Percentiles rank a stretch among this genome's conserved stretches.
Conservation (phyloP, 192 early-diverging fungal genomes). For the Coemansia aciculifera region DNA sequence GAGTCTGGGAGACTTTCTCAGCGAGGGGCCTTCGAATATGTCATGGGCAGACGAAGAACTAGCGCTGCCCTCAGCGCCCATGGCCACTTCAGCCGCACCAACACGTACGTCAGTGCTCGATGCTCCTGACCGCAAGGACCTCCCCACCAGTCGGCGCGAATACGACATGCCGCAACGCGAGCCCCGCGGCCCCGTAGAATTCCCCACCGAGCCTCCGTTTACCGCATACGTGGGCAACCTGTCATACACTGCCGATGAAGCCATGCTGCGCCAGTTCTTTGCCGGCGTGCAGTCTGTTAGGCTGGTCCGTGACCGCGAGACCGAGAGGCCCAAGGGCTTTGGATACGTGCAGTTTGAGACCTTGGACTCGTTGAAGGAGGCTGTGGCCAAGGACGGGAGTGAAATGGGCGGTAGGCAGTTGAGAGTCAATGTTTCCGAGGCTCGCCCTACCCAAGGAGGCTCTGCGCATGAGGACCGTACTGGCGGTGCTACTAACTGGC, state of each 20-base stretch:
- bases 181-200: slow-evolving; percentile 55
- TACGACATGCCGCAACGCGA: slow-evolving; percentile 13
- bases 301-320: slow-evolving; percentile 77
- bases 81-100: slow-evolving; percentile 14
- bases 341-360: slow-evolving; percentile 95
- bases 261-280: slow-evolving; percentile 75
- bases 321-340: slow-evolving; percentile 84
- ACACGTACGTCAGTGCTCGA: slow-evolving; percentile 36
- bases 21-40: slow-evolving; percentile 12
- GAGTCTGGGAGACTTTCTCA: slow-evolving; percentile 79
- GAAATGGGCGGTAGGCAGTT: slow-evolving; percentile 68
- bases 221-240: slow-evolving; percentile 91
- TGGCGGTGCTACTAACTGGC: slow-evolving; percentile 32
- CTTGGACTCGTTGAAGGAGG: slow-evolving; percentile 76
- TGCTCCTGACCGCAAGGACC: slow-evolving; percentile 32
- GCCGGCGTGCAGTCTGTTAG: slow-evolving; percentile 74
- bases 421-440: slow-evolving; percentile 87
- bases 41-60: slow-evolving; percentile 94
- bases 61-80: slow-evolving; percentile 81
- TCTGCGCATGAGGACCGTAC: slow-evolving; percentile 4
- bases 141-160: slow-evolving; percentile 4
- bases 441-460: slow-evolving; percentile 45
- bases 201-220: slow-evolving; percentile 87
- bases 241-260: slow-evolving; percentile 78
- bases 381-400: slow-evolving; percentile 60